Evolutionary conservation across 805 yeast genomes (phyloP).

Genomic region (Yarrowia sp.): DNA sequence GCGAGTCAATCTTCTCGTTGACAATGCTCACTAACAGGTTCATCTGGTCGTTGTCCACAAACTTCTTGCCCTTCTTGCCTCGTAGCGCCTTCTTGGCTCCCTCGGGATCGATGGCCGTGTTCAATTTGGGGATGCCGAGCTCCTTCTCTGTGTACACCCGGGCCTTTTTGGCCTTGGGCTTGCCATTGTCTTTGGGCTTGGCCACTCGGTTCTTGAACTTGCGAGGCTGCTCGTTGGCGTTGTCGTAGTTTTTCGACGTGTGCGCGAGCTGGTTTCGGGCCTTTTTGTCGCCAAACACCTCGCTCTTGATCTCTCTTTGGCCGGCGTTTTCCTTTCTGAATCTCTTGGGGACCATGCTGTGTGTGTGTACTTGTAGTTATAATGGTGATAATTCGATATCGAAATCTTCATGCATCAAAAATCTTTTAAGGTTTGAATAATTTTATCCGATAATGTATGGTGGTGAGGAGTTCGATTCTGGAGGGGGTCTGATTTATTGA

Average conservation of each 20-base stretch:
- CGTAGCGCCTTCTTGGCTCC: conserved; percentile 70
- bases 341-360: conserved; percentile 30
- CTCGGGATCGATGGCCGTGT: conserved; percentile 78
- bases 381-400: background rate
- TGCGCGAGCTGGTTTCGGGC: conserved; percentile 44
- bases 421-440: conserved; percentile 21
- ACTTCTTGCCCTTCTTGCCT: conserved; percentile 73
- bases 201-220: conserved; percentile 41
- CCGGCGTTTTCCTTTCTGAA: conserved; percentile 32
- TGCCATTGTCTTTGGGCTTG: conserved; percentile 39
- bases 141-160: conserved; percentile 73
- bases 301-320: conserved; percentile 47
- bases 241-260: conserved; percentile 41
- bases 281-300: conserved; percentile 44
- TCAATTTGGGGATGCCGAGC: conserved; percentile 77
- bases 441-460: conserved; percentile 18
- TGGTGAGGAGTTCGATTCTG: background rate
- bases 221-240: conserved; percentile 37
- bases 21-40: conserved; percentile 78
- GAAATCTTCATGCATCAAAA: conserved; percentile 16
- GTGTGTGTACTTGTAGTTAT: background rate
- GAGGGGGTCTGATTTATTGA: no score
- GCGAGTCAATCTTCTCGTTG: conserved; percentile 78
- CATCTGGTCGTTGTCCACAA: conserved; percentile 67
- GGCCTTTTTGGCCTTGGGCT: conserved; percentile 45